Base-by-base conservation (phyloP, 2,329 filamentous ascomycete genomes). In the Botrytis cinerea region DNA sequence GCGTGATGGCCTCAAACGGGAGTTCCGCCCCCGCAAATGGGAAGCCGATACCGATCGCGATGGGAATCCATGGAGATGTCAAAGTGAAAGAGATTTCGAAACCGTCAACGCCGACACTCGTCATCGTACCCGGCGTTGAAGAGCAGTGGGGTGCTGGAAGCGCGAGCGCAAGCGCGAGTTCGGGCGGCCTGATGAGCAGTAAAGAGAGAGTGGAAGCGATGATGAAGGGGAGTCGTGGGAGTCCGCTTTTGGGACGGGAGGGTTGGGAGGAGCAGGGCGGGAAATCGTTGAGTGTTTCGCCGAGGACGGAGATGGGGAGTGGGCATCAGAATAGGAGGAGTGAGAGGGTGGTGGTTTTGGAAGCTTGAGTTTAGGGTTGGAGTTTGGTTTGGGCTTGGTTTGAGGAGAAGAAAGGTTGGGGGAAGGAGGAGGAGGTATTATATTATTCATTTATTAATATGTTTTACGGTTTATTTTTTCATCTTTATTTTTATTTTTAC, bases 201-300 rank as follows among this genome's bases (percentile, higher is more conserved):
- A 54, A n/a, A 20, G 59, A 51, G n/a, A 71, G 18, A 25, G 59
- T 61, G 25, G 57, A 64, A 10, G 32, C 69, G 1, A 48, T 54
- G 60, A 71, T 63, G 61, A 54, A 45, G 16, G 61, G 60, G 8
- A n/a, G n/a, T 45, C 43, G 70, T n/a, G 45, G 70, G 20, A 71
- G 60, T 66, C 70, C 70, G 18, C 38, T 35, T 18, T 2, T 43
- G 2, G 46, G 25, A 10, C 32, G 22, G 22, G 14, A 22, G 16
- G 60, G 43, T 1, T 66, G 70, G 60, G 70, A 46, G 48, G 35
- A 54, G 4, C 40, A 57, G 18, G 46, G 46, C 0, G 61, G 46
- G 18, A 66, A 71, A 16, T 40, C 57, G 35, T 40, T 51, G 22
- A 64, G 10, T n/a, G 45, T 25, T 4, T n/a, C 2, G 3, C n/a